Conservation (phyloP, 2,329 filamentous ascomycete genomes). For the Fusarium sp. region DNA sequence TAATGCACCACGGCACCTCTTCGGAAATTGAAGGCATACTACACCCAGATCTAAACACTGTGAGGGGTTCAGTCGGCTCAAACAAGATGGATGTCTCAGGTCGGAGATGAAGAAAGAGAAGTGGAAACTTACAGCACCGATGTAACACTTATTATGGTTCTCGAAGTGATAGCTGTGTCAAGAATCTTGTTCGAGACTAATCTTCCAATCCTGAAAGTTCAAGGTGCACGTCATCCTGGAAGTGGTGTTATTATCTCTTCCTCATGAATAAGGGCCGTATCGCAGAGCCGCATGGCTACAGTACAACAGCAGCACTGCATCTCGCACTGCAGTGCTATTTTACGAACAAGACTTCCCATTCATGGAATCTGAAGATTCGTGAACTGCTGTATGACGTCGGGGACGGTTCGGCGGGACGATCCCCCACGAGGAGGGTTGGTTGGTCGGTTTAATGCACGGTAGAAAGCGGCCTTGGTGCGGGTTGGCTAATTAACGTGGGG, state of each 20-base stretch:
- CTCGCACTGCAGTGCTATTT: no score
- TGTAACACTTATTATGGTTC: neutral
- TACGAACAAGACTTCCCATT: no score
- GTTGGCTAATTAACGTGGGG: constrained; percentile 20
- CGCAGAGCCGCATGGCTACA: constrained; percentile 16
- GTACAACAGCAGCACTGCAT: neutral
- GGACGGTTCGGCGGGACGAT: constrained; percentile 13
- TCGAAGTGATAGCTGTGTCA: neutral
- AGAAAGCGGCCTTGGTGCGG: constrained; percentile 25
- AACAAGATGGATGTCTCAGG: neutral
- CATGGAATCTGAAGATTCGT: neutral
- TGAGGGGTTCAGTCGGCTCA: constrained; percentile 11
- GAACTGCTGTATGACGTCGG: constrained; percentile 23
- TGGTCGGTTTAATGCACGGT: constrained; percentile 10
- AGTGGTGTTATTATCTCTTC: neutral
- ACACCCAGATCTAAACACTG: neutral
- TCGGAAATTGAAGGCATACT: constrained; percentile 13
- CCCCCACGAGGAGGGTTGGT: constrained; percentile 29
- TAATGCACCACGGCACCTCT: neutral
- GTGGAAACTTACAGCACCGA: constrained; percentile 2
- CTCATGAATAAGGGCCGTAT: neutral
- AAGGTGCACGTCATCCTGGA: constrained; percentile 20
- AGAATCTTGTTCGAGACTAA: neutral
- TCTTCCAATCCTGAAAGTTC: constrained; percentile 3
- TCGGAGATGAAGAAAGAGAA: constrained; percentile 1